Conservation (phyloP, 768 basidiomycete genomes). For the Hericium rajendrae region DNA sequence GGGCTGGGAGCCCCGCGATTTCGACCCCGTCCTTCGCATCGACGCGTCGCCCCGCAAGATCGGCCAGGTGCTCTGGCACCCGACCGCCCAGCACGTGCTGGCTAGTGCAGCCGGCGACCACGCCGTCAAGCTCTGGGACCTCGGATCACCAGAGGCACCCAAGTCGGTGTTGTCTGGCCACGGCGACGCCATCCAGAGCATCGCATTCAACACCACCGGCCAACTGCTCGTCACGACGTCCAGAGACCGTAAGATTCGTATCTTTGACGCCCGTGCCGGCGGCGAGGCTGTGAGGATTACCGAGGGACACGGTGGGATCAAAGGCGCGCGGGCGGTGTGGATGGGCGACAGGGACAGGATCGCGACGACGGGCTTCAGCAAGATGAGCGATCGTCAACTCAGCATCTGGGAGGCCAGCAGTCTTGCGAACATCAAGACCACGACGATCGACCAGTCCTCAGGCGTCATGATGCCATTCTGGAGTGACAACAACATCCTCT, state of each 20-base stretch:
- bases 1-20: conserved; percentile 71
- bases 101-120: conserved; percentile 81
- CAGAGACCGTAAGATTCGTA: conserved; percentile 82
- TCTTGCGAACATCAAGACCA: conserved; percentile 66
- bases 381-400: conserved; percentile 91
- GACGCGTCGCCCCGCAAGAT: conserved; percentile 80
- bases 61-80: conserved; percentile 91
- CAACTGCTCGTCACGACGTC: conserved; percentile 81
- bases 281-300: conserved; percentile 70
- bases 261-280: conserved; percentile 86
- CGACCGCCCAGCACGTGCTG: conserved; percentile 79
- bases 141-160: conserved; percentile 61
- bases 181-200: conserved; percentile 77
- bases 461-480: conserved; percentile 98
- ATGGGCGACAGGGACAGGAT: conserved; percentile 84
- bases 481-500: conserved; percentile 86
- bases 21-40: conserved; percentile 77
- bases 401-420: conserved; percentile 82
- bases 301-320: conserved; percentile 91
- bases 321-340: conserved; percentile 83
- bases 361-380: conserved; percentile 94
- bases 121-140: conserved; percentile 85
- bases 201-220: conserved; percentile 77
- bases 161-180: conserved; percentile 61
- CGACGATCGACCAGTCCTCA: conserved; percentile 78